Base-by-base conservation (phyloP, 441 rosid species). In the Populus hybrid region DNA sequence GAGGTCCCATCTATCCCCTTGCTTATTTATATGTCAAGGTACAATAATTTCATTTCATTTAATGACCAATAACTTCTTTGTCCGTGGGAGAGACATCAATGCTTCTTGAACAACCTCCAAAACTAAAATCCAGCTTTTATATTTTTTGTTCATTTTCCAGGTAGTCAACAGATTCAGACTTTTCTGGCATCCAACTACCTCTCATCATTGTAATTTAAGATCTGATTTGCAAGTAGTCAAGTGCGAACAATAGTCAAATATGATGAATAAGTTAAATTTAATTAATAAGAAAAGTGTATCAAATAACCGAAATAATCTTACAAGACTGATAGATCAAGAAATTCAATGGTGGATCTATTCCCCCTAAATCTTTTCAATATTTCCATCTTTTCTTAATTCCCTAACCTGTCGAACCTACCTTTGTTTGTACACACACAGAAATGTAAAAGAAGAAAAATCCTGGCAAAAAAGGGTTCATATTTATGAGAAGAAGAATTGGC, bases 401-500 rank as follows among this genome's bases (percentile, higher is more conserved):
- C 63, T 18, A 40, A 61, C 46, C 65, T 59, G 42, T 16, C 57
- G 20, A 30, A 40, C 63, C 50, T 69, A 38, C 4, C 38, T 72
- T 20, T 8, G 42, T 20, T 11, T 75, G 9, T 53, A 57, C 26
- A n/a, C 35, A 67, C 30, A 73, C 77, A 69, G 59, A 2, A 14
- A 10, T 20, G 46, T 8, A 14, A 18, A 2, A 8, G 23, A n/a
- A 24, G 10, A 35, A 34, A 32, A 4, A 9, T 23, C 21, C 50
- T 59, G 26, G n/a, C 8, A 1, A 73, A 67, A 59, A 50, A 67
- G 6, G 69, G 59, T 67, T 64, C 35, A 14, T 9, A 69, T 5
- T 18, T n/a, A 64, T 8, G 73, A 32, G 72, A 2, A 34, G 77
- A 81, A 69, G 59, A 73, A 72, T 77, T 30, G 21, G 68, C 71